Evolutionary conservation across 2,329 filamentous ascomycete species (phyloP).

Genomic region (Lanzia echinophila): DNA sequence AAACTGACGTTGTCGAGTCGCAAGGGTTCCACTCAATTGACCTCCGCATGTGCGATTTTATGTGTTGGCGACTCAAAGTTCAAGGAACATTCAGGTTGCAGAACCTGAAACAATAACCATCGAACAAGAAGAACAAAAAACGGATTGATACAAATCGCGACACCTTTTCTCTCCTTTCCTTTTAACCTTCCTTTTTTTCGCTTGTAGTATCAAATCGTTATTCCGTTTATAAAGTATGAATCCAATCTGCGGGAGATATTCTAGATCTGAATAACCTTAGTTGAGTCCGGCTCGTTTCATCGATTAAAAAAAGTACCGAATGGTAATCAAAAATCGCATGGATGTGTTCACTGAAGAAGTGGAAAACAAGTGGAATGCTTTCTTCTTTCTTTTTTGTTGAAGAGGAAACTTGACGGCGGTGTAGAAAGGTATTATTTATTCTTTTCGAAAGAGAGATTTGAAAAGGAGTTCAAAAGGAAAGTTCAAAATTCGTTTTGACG

Average conservation of each 20-base stretch:
- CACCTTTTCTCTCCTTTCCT: background rate
- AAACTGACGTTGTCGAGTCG: slow-evolving; percentile 25
- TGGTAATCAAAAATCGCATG: background rate
- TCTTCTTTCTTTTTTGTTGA: background rate
- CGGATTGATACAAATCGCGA: background rate
- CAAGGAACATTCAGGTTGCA: slow-evolving; percentile 24
- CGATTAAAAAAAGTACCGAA: background rate
- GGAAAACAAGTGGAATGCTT: background rate
- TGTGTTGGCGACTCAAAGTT: slow-evolving; percentile 28
- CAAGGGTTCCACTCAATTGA: slow-evolving; percentile 23
- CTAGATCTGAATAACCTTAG: background rate
- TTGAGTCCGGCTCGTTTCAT: background rate
- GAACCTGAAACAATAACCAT: slow-evolving; percentile 27
- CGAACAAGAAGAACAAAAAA: slow-evolving; percentile 18
- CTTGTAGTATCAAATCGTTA: background rate
- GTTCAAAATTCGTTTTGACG: background rate
- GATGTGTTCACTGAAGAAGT: background rate
- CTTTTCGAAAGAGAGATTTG: background rate
- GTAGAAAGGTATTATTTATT: background rate
- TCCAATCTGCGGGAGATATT: background rate
- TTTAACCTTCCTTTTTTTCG: background rate
- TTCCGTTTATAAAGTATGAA: background rate
- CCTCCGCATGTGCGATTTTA: slow-evolving; percentile 23
- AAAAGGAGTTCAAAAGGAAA: background rate
- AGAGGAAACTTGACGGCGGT: background rate